Evolutionary conservation across 768 basidiomycete species (phyloP), one percentile per base, ranked within the genome.

Genomic region (Pleurotus eryngii): DNA sequence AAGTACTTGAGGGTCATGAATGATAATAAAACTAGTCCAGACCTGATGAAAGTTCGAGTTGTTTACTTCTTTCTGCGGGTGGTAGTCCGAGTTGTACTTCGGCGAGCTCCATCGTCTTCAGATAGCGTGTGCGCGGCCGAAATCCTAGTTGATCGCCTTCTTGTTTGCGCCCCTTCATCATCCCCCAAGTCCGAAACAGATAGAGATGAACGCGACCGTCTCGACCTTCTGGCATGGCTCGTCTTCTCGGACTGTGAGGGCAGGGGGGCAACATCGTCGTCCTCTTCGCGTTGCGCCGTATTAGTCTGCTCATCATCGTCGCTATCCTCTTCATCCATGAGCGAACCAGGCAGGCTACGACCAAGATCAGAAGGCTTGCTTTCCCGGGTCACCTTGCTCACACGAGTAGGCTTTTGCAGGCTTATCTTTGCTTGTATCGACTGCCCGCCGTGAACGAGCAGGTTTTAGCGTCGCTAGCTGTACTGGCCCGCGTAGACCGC

Each of bases 61-160:
- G n/a, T n/a, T n/a, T n/a, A n/a, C n/a, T 54, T 54, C 51, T 39
- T 35, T 24, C 51, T 54, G 4, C 37, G 18, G 8, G 51, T 20
- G 3, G 51, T 42, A n/a, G 37, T 54, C 15, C 51, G 18, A 26
- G 37, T 12, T 42, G 20, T 54, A 42, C 39, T 54, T 24, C 38
- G 39, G 11, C 17, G 18, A 15, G 11, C 37, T 2, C 39, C 51
- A 38, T 54, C 51, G 14, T 42, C 51, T 5, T 37, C 51, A 27
- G 26, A 12, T 1, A 39, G 11, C 24, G 39, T n/a, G n/a, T 54
- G 51, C 3, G n/a, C 51, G 11, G 65, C 66, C 24, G 74, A 68
- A 57, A 81, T 57, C 57, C 79, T 72, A 18, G 78, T 75, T 24
- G 79, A 81, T 57, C 79, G 65, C 56, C 79, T 67, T 58, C 78